Evolutionary conservation across 345 rosid species (phyloP), one percentile per base, ranked within the genome.

Genomic region (Eucalyptus regnans): DNA sequence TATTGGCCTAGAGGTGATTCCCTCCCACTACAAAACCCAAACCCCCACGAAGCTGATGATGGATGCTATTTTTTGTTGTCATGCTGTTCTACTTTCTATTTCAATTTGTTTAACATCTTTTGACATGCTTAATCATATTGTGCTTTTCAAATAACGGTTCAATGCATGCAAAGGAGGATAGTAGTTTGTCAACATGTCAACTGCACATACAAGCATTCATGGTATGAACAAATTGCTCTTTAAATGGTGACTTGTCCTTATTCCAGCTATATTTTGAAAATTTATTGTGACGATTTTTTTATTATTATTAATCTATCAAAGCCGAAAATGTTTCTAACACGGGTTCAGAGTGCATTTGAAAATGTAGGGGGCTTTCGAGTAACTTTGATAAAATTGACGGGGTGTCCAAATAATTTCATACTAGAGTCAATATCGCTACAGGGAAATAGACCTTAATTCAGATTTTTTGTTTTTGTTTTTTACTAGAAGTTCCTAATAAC

Each of bases 221-320:
- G 58, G 23, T 18, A 52, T 58, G 66, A 58, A 58, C 66, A 58
- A 58, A 25, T 58, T 58, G n/a, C 66, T 58, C 64, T 58, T 58
- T 10, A 56, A 23, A 56, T 25, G 66, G n/a, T 25, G 66, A 58
- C n/a, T 58, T 58, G 66, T 58, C 14, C 66, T 25, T 58, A 58
- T 58, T 58, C 66, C 66, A 58, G n/a, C 66, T 11, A 58, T 58
- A 25, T 58, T 25, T 58, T 25, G n/a, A 58, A 23, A 58, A 58
- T 12, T 11, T 10, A 58, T 58, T 25, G 13, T 25, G 15, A 58
- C 0, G 1, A 23, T 0, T 56, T 22, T 7, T 4, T 54, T 7
- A 22, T 18, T 8, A 22, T 56, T 22, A 25, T 58, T 58, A 25
- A 58, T 58, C 64, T 25, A 25, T 25, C 66, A 58, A 58, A 58